A percentile compares a stretch with the other conserved stretches of the same genome.
These are phyloP conservation scores for Toxoplasma gondii DNA, from an alignment of 169 alveolate genomes.

Conservation along the genomic window DNA sequence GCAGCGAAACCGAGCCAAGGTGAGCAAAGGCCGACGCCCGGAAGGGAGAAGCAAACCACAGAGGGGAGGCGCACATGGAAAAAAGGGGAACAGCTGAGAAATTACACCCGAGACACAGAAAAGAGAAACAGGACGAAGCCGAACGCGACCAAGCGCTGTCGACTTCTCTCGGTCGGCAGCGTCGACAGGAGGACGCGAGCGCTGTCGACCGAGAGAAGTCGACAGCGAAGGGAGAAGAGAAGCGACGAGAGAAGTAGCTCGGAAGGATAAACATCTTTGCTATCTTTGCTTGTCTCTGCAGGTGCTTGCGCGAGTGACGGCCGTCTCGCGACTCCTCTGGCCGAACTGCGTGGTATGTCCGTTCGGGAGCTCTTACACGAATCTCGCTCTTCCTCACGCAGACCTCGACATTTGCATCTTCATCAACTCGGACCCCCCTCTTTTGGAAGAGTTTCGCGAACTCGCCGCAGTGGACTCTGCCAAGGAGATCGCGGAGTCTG, in stretches of 20 bases:
- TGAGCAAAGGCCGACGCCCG: not conserved
- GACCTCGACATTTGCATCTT: constrained; percentile 55
- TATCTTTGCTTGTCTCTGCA: not conserved
- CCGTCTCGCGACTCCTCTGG: not conserved
- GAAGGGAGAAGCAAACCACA: not conserved
- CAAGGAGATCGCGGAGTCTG: not conserved
- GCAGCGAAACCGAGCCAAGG: not conserved
- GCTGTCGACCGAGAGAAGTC: too few relatives aligned
- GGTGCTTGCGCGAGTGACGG: not conserved
- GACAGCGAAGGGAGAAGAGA: too few relatives aligned
- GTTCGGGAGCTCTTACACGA: constrained; percentile 25
- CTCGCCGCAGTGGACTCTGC: not conserved
- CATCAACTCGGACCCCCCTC: not conserved
- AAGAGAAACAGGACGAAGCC: too few relatives aligned
- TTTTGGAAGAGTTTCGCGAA: not conserved
- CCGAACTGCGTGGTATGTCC: not conserved
- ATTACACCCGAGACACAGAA: too few relatives aligned
- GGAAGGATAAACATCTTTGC: too few relatives aligned
- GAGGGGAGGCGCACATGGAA: not conserved
- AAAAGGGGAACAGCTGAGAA: not conserved
- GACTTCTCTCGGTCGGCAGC: too few relatives aligned
- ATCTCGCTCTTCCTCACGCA: not conserved
- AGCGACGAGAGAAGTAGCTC: too few relatives aligned
- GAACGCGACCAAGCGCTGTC: too few relatives aligned
- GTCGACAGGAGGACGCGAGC: too few relatives aligned